Evolutionary conservation across 495 filamentous ascomycete species (phyloP).

Genomic region (Penicillium silybi): DNA sequence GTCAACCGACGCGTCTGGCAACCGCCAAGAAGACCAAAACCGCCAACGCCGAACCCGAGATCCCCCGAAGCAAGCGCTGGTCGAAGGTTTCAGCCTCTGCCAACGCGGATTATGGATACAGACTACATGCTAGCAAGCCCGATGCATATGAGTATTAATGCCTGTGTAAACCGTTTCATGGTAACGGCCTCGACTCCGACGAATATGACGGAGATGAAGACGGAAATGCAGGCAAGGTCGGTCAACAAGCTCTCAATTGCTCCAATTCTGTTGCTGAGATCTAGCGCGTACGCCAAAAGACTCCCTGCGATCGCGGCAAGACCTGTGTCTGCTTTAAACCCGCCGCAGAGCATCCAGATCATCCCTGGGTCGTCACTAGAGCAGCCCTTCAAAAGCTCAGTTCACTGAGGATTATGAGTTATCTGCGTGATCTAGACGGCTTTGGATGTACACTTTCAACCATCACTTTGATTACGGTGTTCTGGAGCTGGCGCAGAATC

Average conservation of each 20-base stretch:
- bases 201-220: neutral
- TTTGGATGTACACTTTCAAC: constrained; percentile 41
- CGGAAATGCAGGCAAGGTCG: constrained; percentile 24
- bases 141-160: neutral
- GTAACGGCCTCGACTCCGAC: neutral
- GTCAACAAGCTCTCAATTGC: neutral
- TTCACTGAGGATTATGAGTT: neutral
- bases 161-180: neutral
- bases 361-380: neutral
- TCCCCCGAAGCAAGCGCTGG: constrained; percentile 34
- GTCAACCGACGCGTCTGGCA: neutral
- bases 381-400: neutral
- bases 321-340: neutral
- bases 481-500: constrained; percentile 38
- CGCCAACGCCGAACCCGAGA: neutral
- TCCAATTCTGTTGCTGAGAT: neutral
- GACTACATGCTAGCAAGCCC: neutral
- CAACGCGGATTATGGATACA: constrained; percentile 26
- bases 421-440: constrained; percentile 25
- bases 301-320: neutral
- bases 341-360: neutral
- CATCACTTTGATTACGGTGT: constrained; percentile 36
- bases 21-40: neutral
- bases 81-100: constrained; percentile 34
- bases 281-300: neutral